Percentiles rank a stretch among this genome's conserved stretches.
Conservation (phyloP, 192 early-diverging fungal genomes). For the Linderina pennispora region DNA sequence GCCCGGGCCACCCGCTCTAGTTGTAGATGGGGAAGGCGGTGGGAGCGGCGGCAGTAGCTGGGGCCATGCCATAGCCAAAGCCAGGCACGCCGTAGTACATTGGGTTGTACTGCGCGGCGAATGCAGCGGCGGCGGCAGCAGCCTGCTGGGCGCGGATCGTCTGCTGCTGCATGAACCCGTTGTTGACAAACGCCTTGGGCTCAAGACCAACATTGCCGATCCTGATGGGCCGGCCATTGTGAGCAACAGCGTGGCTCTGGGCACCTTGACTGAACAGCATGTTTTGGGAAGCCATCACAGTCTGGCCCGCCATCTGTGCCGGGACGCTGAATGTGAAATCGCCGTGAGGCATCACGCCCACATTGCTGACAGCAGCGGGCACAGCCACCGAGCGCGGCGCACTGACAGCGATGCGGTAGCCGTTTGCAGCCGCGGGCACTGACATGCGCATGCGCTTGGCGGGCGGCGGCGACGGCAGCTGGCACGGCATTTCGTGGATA, state of each 20-base stretch:
- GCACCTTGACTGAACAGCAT: constrained; percentile 1
- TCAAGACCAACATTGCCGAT: too few species aligned
- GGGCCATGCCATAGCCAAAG: constrained; percentile 17
- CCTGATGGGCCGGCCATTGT: too few species aligned
- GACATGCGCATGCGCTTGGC: constrained; percentile 40
- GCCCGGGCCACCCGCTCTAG: constrained; percentile 27
- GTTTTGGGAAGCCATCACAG: constrained; percentile 1
- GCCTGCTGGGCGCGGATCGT: constrained; percentile 4
- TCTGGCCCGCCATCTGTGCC: constrained; percentile 1
- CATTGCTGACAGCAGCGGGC: too few species aligned
- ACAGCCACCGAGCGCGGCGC: too few species aligned
- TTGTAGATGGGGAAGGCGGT: constrained; percentile 24
- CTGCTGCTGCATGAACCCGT: constrained; percentile 4
- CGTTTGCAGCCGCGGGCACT: constrained; percentile 1
- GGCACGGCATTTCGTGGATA: constrained; percentile 16
- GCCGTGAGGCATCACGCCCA: neutral
- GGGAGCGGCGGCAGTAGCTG: constrained; percentile 7
- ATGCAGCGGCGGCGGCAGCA: constrained; percentile 26
- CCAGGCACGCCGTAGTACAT: constrained; percentile 26
- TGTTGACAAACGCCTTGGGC: neutral
- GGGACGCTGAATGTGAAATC: constrained; percentile 42
- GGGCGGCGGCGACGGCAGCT: constrained; percentile 25
- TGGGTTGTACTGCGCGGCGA: constrained; percentile 35
- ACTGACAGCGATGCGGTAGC: too few species aligned
- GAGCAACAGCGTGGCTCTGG: neutral